Evolutionary conservation across 140 eudicot genomes (phyloP).

Genomic region (Senecio squalidus): DNA sequence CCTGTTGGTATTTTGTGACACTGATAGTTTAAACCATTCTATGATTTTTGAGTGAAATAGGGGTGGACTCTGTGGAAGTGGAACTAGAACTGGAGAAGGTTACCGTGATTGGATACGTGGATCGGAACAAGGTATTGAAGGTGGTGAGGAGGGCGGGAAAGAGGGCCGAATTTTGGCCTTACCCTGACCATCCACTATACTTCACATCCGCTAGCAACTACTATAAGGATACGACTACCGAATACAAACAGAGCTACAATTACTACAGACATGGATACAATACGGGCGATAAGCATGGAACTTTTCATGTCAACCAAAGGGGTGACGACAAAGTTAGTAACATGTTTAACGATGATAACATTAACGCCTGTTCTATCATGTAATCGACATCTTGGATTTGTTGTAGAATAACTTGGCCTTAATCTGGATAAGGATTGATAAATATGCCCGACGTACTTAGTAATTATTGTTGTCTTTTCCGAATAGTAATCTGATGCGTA

Average conservation of each 20-base stretch:
- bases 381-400: conserved; percentile 20
- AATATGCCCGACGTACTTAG: conserved; percentile 18
- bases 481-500: conserved; percentile 35
- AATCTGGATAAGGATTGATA: conserved; percentile 25
- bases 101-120: conserved; percentile 78
- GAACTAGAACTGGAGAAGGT: conserved; percentile 83
- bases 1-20: too few species aligned
- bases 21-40: too few species aligned
- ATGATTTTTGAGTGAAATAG: conserved; percentile 19
- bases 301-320: conserved; percentile 55
- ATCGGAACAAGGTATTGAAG: conserved; percentile 84
- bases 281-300: conserved; percentile 68
- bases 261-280: conserved; percentile 94
- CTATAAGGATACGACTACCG: conserved; percentile 65
- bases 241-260: conserved; percentile 81
- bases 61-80: conserved; percentile 86
- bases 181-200: conserved; percentile 77
- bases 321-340: conserved; percentile 98
- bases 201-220: conserved; percentile 62
- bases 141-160: conserved; percentile 87
- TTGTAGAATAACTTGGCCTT: conserved; percentile 27
- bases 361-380: conserved; percentile 73
- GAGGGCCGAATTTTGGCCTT: conserved; percentile 95
- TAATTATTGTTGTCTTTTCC: conserved; percentile 19
- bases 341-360: conserved; percentile 91